Evolutionary conservation across 805 yeast genomes (phyloP).

Genomic region (Vanderwaltozyma tropicalis): DNA sequence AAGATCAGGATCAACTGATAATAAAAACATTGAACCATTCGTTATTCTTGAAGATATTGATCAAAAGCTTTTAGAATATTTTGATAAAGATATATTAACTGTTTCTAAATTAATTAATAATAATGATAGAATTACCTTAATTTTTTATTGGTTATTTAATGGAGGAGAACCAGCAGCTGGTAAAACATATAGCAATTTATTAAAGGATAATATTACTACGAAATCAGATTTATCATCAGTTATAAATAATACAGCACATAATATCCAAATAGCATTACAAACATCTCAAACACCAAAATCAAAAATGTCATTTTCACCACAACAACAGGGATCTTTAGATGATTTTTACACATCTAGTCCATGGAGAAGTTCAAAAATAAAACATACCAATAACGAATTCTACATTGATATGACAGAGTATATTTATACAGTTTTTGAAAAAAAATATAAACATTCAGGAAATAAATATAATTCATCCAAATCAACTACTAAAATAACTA

Average conservation of each 20-base stretch:
- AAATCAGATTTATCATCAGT: slow-evolving; percentile 27
- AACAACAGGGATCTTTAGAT: not conserved
- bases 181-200: slow-evolving; percentile 46
- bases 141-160: slow-evolving; percentile 71
- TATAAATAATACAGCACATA: slow-evolving; percentile 30
- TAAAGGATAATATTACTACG: slow-evolving; percentile 60
- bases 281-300: slow-evolving; percentile 2
- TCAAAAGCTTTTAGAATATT: slow-evolving; percentile 46
- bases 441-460: not conserved
- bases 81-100: slow-evolving; percentile 42
- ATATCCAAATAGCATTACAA: slow-evolving; percentile 12
- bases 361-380: slow-evolving; percentile 71
- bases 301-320: not conserved
- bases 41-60: slow-evolving; percentile 43
- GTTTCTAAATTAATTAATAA: slow-evolving; percentile 54
- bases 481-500: slow-evolving; percentile 7
- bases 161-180: slow-evolving; percentile 64
- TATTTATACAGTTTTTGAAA: slow-evolving; percentile 40
- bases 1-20: slow-evolving; percentile 2
- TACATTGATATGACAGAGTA: slow-evolving; percentile 73
- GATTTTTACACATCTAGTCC: slow-evolving; percentile 35
- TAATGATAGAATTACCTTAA: slow-evolving; percentile 56
- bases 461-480: not conserved
- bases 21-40: slow-evolving; percentile 28
- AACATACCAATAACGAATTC: slow-evolving; percentile 71